Conservation (phyloP, 75 land plant genomes). For the Selaginella moellendorffii region DNA sequence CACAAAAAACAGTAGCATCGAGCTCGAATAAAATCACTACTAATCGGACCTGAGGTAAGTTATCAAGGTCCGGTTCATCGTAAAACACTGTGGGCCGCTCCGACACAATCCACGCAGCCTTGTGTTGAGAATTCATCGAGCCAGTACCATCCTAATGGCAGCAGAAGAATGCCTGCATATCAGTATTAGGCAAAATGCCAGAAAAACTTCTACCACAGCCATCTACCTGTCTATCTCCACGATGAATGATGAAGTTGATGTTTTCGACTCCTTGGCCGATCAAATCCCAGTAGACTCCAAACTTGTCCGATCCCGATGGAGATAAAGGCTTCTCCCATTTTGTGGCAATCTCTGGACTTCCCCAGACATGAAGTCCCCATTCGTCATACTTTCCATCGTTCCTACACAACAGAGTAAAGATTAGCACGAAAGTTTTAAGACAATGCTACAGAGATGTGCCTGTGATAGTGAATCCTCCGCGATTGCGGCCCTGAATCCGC, state of each 20-base stretch:
- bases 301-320: constrained; percentile 24
- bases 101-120: constrained; percentile 29
- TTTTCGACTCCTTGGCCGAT: neutral
- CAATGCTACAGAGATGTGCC: no score
- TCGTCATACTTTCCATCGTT: constrained; percentile 23
- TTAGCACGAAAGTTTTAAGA: no score
- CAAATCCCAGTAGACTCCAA: constrained; percentile 38
- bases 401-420: constrained; percentile 17
- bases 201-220: neutral
- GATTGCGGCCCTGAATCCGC: no score
- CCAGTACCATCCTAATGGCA: constrained; percentile 21
- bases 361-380: constrained; percentile 42
- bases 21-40: neutral
- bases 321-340: constrained; percentile 24
- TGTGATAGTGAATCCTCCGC: no score
- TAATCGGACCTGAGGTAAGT: constrained; percentile 24
- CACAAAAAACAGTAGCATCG: neutral
- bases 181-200: neutral
- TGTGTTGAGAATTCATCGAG: constrained; percentile 9
- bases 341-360: constrained; percentile 16
- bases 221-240: constrained; percentile 24
- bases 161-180: neutral
- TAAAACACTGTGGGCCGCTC: constrained; percentile 20
- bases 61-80: constrained; percentile 23
- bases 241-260: constrained; percentile 25